Conservation (phyloP, 176 grass and related monocot genomes). For the Juncus inflexus region DNA sequence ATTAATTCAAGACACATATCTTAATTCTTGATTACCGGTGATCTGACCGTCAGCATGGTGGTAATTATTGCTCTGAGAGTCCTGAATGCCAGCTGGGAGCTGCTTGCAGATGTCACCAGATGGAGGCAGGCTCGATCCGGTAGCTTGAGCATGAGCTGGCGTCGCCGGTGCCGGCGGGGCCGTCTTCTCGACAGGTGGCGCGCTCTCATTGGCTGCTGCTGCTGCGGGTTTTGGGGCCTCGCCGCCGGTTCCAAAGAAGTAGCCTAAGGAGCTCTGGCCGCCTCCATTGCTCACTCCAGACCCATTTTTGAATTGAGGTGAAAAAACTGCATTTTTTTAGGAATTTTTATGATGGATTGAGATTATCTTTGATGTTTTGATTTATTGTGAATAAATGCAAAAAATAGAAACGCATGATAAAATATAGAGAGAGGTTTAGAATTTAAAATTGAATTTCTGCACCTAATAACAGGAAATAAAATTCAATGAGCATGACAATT, state of each 20-base stretch:
- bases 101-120: conserved; percentile 41
- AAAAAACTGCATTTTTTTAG: too few species aligned
- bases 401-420: too few species aligned
- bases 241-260: conserved; percentile 49
- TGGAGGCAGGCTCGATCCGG: conserved; percentile 3
- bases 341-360: too few species aligned
- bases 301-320: conserved; percentile 40
- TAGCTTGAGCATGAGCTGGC: background rate
- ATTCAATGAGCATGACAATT: too few species aligned
- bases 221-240: conserved; percentile 40
- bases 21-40: conserved; percentile 40
- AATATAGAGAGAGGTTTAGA: too few species aligned
- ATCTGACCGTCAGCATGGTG: conserved; percentile 64
- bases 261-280: conserved; percentile 60
- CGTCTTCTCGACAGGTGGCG: conserved; percentile 18
- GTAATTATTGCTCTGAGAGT: conserved; percentile 58
- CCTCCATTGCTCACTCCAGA: conserved; percentile 67
- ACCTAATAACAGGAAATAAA: too few species aligned
- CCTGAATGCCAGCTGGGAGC: conserved; percentile 57
- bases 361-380: too few species aligned
- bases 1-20: too few species aligned
- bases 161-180: conserved; percentile 4
- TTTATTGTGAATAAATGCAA: too few species aligned
- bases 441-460: too few species aligned
- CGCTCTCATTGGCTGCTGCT: background rate